Evolutionary conservation across 208 protist genomes (phyloP).

Genomic region (Endotrypanum monterogeii): DNA sequence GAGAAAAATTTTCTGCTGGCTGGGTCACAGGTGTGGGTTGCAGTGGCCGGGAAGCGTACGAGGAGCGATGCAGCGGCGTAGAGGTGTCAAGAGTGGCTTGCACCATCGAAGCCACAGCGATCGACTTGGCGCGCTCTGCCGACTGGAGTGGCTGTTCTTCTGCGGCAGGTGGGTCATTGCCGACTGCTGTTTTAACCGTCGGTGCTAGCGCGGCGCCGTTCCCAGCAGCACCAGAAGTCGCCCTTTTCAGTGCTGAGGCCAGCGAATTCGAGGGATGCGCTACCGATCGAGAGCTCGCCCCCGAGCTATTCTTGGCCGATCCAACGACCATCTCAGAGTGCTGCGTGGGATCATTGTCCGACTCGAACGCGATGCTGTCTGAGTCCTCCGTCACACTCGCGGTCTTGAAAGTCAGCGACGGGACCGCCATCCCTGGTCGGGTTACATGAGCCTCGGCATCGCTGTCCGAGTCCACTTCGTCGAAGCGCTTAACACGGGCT

Average conservation of each 20-base stretch:
- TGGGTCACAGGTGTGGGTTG: background rate
- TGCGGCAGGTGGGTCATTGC: background rate
- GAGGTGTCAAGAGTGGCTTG: background rate
- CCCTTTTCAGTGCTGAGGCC: constrained; percentile 8
- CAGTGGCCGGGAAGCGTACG: background rate
- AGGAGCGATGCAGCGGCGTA: background rate
- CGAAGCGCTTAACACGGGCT: constrained; percentile 32
- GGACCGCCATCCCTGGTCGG: constrained; percentile 11
- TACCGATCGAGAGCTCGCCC: background rate
- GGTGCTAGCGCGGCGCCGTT: background rate
- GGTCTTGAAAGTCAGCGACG: constrained; percentile 39
- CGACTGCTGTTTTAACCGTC: background rate
- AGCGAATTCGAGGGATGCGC: background rate
- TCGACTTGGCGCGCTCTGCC: constrained; percentile 2
- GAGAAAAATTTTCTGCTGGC: background rate
- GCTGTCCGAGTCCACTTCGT: constrained; percentile 51
- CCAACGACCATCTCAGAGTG: constrained; percentile 6
- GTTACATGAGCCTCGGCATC: constrained; percentile 36
- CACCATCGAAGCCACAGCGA: background rate
- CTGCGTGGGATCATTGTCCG: constrained; percentile 24
- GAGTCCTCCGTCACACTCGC: constrained; percentile 19
- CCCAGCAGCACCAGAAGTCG: background rate
- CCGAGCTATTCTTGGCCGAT: background rate
- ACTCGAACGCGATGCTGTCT: constrained; percentile 23
- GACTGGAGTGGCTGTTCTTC: background rate